Base-by-base conservation (phyloP, 495 filamentous ascomycete species). In the Annulohypoxylon stygium region DNA sequence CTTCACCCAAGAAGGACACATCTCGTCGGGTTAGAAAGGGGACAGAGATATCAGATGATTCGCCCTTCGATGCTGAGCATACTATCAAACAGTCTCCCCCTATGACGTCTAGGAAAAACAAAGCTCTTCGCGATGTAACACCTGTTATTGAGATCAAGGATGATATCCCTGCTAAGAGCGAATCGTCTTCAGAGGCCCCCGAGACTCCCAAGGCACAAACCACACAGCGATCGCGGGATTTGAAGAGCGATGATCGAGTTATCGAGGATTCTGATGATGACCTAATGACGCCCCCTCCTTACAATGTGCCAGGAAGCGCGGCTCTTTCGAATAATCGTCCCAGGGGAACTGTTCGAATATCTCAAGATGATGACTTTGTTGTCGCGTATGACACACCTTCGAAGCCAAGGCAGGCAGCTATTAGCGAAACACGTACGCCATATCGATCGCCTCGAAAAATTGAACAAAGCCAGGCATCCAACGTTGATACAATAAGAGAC, bases 241-340 rank as follows among this genome's bases (percentile, higher is more conserved):
- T 45, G 2, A 78, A 70, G 39, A 34, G 11, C 23, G 53, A 79
- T 60, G 65, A 77, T 12, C 74, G 76, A 5, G 59, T 82, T 26
- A 82, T 87, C 25, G 70, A 78, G 69, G 86, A 88, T 67, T 88
- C 86, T 1, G 86, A 87, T 59, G 86, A 88, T 26, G 85, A 86
- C 11, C 69, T 75, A 2, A 45, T 75, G 20, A 80, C 78, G 18
- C 77, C 83, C 8, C 75, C 70, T 23, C 53, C 62, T 23, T 65
- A 75, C 18, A 68, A 70, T 43, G 30, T 39, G 34, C 67, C 67
- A 8, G 70, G 37, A 18, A 71, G 70, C 37, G 64, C 70, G 12
- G 54, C 65, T 50, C 68, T 54, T 57, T 73, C 71, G 18, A 57
- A 47, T 18, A 68, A 61, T 9, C 76, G 70, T 16, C 61, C 54